Percentiles rank a stretch among this genome's conserved stretches.
Evolutionary conservation across 176 grass and related monocot species (phyloP).

Genomic region (Puccinellia tenuiflora): DNA sequence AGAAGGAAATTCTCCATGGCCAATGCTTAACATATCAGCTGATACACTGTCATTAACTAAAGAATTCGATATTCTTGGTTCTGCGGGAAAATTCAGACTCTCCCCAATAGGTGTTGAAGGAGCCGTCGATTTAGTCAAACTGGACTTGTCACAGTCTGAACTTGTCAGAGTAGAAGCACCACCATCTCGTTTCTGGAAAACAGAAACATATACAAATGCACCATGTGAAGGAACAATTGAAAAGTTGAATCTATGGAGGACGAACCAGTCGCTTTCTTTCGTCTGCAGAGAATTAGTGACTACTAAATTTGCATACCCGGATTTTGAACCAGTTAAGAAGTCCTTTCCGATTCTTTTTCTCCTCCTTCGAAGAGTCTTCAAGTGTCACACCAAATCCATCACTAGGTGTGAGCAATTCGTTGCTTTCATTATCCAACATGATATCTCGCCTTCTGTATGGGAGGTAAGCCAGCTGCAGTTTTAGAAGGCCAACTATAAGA

Average conservation of each 20-base stretch:
- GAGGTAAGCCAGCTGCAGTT: constrained; percentile 88
- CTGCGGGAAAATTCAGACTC: constrained; percentile 62
- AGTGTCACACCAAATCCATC: constrained; percentile 78
- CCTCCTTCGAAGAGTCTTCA: constrained; percentile 90
- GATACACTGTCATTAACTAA: constrained; percentile 57
- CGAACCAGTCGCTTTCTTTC: background rate
- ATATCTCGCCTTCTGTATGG: constrained; percentile 93
- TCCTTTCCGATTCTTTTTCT: constrained; percentile 87
- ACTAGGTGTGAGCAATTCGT: constrained; percentile 61
- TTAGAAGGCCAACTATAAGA: constrained; percentile 26
- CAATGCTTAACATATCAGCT: constrained; percentile 61
- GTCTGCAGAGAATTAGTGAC: background rate
- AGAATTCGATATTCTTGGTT: constrained; percentile 76
- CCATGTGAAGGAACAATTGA: background rate
- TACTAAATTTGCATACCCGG: constrained; percentile 45
- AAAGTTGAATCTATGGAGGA: background rate
- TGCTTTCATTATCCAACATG: constrained; percentile 83
- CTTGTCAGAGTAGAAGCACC: constrained; percentile 57
- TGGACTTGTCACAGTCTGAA: constrained; percentile 86
- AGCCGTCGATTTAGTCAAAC: constrained; percentile 70
- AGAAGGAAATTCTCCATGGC: constrained; percentile 52
- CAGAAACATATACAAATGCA: background rate
- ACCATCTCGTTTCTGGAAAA: constrained; percentile 64
- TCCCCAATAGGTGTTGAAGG: constrained; percentile 85
- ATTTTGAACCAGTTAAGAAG: constrained; percentile 99